Conservation (phyloP, 129 eudicot species). For the Chrysanthemum lavandulifolium region DNA sequence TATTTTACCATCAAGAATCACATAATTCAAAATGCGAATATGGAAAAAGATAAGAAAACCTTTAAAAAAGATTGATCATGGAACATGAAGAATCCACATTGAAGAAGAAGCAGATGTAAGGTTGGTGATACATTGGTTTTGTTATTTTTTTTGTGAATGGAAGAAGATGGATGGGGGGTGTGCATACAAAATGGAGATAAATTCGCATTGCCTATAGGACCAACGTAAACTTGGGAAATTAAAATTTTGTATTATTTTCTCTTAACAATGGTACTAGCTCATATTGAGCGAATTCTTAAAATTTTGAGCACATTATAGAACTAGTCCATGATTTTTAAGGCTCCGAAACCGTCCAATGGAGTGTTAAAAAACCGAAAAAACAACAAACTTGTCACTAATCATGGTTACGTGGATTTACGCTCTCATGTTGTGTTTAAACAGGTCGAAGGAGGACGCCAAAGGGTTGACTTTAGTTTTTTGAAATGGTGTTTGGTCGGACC, state of each 20-base stretch:
- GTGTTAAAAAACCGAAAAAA: too few relatives aligned
- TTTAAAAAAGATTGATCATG: conserved; percentile 17
- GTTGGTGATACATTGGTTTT: conserved; percentile 7
- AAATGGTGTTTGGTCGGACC: background rate
- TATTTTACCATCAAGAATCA: conserved; percentile 27
- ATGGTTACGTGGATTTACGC: too few relatives aligned
- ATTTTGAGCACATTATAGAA: conserved; percentile 10
- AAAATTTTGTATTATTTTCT: background rate
- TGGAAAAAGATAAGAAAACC: conserved; percentile 14
- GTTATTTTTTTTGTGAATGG: conserved; percentile 26
- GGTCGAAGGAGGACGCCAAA: too few relatives aligned
- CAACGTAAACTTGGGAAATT: conserved; percentile 46
- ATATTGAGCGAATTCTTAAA: background rate
- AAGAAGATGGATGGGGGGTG: conserved; percentile 26
- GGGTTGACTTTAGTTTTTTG: too few relatives aligned
- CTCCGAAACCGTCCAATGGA: background rate
- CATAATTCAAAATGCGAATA: background rate
- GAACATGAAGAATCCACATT: conserved; percentile 22
- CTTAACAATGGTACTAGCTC: too few relatives aligned
- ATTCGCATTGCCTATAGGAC: conserved; percentile 46
- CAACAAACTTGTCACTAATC: too few relatives aligned
- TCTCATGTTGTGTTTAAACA: too few relatives aligned
- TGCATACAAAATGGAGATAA: conserved; percentile 40
- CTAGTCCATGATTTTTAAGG: conserved; percentile 2
- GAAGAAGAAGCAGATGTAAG: conserved; percentile 20